Conservation (phyloP, 2,329 filamentous ascomycete genomes). For the Botrytis byssoidea region DNA sequence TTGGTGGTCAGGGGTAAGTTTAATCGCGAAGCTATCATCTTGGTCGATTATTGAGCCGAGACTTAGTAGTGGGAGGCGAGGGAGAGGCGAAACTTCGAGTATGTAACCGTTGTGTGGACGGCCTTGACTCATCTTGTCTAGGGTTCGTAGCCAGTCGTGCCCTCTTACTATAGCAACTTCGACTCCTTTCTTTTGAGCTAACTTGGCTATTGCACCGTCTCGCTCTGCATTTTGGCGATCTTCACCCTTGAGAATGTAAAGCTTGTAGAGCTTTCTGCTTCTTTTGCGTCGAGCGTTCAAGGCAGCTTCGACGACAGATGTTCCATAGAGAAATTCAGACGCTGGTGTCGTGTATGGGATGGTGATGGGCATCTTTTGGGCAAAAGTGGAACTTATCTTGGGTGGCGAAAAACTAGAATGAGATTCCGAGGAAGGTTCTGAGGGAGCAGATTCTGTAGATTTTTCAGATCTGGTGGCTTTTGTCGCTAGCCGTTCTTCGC, state of each 20-base stretch:
- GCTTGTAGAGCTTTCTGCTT: conserved; percentile 73
- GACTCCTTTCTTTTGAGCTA: conserved; percentile 52
- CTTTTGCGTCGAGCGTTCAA: conserved; percentile 54
- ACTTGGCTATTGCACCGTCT: conserved; percentile 45
- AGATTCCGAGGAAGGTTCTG: neutral
- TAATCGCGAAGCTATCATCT: conserved; percentile 49
- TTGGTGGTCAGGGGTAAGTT: conserved; percentile 62
- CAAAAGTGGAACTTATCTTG: conserved; percentile 19
- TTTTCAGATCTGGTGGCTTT: neutral
- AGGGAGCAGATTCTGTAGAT: neutral
- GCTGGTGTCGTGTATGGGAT: conserved; percentile 78
- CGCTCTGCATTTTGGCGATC: conserved; percentile 51
- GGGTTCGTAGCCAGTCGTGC: conserved; percentile 57
- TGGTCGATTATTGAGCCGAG: conserved; percentile 43
- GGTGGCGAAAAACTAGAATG: neutral
- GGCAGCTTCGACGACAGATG: conserved; percentile 76
- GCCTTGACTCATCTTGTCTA: conserved; percentile 80
- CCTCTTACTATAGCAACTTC: conserved; percentile 57
- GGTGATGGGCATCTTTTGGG: conserved; percentile 36
- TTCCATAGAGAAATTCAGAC: conserved; percentile 89
- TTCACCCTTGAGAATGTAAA: conserved; percentile 70
- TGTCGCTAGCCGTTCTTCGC: neutral
- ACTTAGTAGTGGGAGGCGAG: conserved; percentile 63
- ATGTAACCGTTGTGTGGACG: conserved; percentile 89
- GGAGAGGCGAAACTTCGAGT: conserved; percentile 81